Percentiles rank a stretch among this genome's conserved stretches.
These are phyloP conservation scores for Sesbania bispinosa DNA, from an alignment of 306 rosid species.

Conservation along the genomic window DNA sequence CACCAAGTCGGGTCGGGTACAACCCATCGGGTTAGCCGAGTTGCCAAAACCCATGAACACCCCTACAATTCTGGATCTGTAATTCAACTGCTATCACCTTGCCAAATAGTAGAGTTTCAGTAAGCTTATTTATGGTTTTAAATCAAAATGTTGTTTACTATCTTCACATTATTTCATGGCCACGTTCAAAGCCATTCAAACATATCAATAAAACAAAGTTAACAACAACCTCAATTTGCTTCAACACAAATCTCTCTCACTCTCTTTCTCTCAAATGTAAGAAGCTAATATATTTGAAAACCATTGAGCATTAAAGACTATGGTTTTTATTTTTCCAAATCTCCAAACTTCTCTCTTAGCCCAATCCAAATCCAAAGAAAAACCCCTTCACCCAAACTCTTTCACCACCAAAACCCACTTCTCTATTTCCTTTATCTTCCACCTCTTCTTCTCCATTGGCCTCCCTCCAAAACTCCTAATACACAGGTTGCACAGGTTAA, in stretches of 20 bases:
- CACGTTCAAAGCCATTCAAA: constrained; percentile 51
- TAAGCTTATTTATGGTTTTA: too few species aligned
- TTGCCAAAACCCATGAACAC: too few species aligned
- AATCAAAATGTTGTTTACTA: too few species aligned
- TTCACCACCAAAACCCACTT: constrained; percentile 39
- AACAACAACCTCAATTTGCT: constrained; percentile 37
- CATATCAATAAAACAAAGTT: constrained; percentile 5
- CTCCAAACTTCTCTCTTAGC: constrained; percentile 53
- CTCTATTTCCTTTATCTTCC: constrained; percentile 33
- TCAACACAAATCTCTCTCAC: constrained; percentile 27
- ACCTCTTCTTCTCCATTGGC: constrained; percentile 25
- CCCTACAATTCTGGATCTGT: too few species aligned
- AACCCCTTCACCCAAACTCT: constrained; percentile 43
- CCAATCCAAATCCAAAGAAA: constrained; percentile 59
- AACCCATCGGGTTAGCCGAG: too few species aligned
- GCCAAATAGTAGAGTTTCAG: too few species aligned
- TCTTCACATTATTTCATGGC: constrained; percentile 55
- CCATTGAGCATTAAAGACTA: constrained; percentile 30
- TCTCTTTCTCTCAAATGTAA: constrained; percentile 23
- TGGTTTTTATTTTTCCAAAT: constrained; percentile 80
- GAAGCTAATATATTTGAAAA: constrained; percentile 14
- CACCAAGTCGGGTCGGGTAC: too few species aligned
- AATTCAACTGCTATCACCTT: too few species aligned
- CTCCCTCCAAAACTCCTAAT: constrained; percentile 41
- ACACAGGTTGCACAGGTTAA: constrained; percentile 48